A percentile compares a stretch with the other conserved stretches of the same genome.
phyloP scores from a whole-genome alignment of 495 filamentous ascomycete species.

The Wilcoxina mikolae region DNA sequence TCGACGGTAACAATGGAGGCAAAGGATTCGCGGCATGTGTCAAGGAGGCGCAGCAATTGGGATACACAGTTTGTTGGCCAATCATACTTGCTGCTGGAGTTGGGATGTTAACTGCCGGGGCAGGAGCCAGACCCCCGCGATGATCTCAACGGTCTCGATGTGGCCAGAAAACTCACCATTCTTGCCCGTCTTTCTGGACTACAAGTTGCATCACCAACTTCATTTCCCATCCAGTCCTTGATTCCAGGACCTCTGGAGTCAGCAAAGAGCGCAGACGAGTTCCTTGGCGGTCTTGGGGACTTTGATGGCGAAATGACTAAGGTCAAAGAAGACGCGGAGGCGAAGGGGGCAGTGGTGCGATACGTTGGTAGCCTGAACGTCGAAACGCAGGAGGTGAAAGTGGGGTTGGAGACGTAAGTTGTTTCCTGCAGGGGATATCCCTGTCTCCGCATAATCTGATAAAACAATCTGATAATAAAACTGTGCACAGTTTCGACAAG shows the following conservation, averaged over 20 bases:
- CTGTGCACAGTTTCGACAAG: conserved; percentile 44
- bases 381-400: conserved; percentile 56
- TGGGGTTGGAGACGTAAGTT: conserved; percentile 60
- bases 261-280: conserved; percentile 60
- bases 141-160: conserved; percentile 90
- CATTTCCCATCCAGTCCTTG: conserved; percentile 81
- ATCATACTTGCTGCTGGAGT: not conserved
- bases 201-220: conserved; percentile 56
- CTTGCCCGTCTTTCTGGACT: conserved; percentile 71
- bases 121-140: conserved; percentile 83
- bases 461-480: conserved; percentile 4
- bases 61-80: conserved; percentile 47
- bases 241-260: conserved; percentile 71
- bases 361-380: conserved; percentile 92
- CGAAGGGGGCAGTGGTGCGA: conserved; percentile 76
- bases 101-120: not conserved
- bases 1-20: conserved; percentile 44
- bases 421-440: not conserved
- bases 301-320: conserved; percentile 77
- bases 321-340: conserved; percentile 60
- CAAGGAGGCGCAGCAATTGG: conserved; percentile 76
- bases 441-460: not conserved
- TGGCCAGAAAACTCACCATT: conserved; percentile 92
- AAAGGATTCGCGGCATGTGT: conserved; percentile 74
- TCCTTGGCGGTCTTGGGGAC: conserved; percentile 56